Base-by-base conservation (phyloP, 1,139 yeast species). In the Williopsis jadinii region DNA sequence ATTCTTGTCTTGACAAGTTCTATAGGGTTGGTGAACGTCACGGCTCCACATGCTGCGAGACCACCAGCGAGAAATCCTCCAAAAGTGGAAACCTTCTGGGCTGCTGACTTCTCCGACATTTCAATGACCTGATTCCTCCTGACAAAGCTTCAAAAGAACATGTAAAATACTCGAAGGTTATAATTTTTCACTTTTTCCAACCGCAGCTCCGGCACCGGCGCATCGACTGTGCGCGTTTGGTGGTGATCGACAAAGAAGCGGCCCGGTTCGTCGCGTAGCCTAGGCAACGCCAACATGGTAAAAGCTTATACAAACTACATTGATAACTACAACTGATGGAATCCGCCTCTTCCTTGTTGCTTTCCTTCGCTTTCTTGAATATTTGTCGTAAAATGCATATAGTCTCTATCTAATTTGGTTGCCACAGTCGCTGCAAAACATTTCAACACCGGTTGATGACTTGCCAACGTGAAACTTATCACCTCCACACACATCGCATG, bases 61-160 rank as follows among this genome's bases (percentile, higher is more conserved):
- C 95, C 96, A 43, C 97, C 98, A 11, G 97, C 97, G 6, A 82
- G 59, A 55, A 90, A 88, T 3, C 97, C 95, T 26, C 96, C 95
- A 9, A 75, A 53, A 36, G 71, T 65, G 30, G 84, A 73, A 12
- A 82, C 73, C 52, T 72, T 67, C 56, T 78, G 80, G 10, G 76
- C 72, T 3, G 71, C 71, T 5, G 66, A 43, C 37, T 53, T 52
- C 35, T 50, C 45, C 11, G 41, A 35, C 43, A 38, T 39, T 11
- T n/a, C 31, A 27, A 12, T 28, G 6, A 19, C 24, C 6, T 4
- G 4, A 19, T 19, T 19, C 24, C 24, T 19, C 4, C 6, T 19
- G 24, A 19, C 24, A 19, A 6, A 19, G 6, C 4, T 6, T 19
- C 24, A 6, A 19, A 19, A 19, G 6, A 6, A 19, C 24, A 19